phyloP scores from a whole-genome alignment of 2,329 filamentous ascomycete species.

The Microascus cirrosus region DNA sequence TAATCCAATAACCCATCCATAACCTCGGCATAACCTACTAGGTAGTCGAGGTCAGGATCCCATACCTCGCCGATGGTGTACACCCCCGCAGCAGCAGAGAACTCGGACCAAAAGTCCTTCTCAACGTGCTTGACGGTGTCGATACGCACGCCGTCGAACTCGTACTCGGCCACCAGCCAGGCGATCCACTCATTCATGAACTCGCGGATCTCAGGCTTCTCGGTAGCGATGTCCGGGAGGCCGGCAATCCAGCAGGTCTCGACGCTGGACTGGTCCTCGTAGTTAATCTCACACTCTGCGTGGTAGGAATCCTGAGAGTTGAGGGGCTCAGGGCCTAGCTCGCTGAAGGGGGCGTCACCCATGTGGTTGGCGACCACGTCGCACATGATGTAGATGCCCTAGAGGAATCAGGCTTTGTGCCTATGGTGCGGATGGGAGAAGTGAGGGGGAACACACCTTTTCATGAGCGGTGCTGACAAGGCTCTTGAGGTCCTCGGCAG shows the following conservation, averaged over 20 bases:
- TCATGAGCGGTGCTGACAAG: conserved; percentile 44
- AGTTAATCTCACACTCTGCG: conserved; percentile 45
- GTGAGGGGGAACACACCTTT: conserved; percentile 28
- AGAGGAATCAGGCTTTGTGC: conserved; percentile 6
- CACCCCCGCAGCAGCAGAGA: conserved; percentile 41
- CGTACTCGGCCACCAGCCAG: conserved; percentile 45
- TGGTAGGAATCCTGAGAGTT: conserved; percentile 50
- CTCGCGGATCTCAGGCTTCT: conserved; percentile 31
- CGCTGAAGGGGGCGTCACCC: conserved; percentile 37
- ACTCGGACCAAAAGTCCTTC: conserved; percentile 44
- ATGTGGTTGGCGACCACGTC: conserved; percentile 51
- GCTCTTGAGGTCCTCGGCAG: conserved; percentile 43
- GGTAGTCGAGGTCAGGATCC: conserved; percentile 37
- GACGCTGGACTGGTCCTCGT: conserved; percentile 33
- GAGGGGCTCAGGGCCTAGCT: conserved; percentile 28
- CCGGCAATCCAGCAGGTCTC: conserved; percentile 43
- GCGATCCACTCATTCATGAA: conserved; percentile 49
- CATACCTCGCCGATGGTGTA: conserved; percentile 52
- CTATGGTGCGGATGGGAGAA: background rate
- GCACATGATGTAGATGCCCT: conserved; percentile 43
- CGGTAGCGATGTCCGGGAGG: conserved; percentile 52
- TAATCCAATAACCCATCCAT: conserved; percentile 54
- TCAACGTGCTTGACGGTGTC: conserved; percentile 53
- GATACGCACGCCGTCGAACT: conserved; percentile 49
- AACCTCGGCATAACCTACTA: conserved; percentile 38